phyloP scores from a whole-genome alignment of 1,284 basidiomycete species.

The Cutaneotrichosporon cutaneum region DNA sequence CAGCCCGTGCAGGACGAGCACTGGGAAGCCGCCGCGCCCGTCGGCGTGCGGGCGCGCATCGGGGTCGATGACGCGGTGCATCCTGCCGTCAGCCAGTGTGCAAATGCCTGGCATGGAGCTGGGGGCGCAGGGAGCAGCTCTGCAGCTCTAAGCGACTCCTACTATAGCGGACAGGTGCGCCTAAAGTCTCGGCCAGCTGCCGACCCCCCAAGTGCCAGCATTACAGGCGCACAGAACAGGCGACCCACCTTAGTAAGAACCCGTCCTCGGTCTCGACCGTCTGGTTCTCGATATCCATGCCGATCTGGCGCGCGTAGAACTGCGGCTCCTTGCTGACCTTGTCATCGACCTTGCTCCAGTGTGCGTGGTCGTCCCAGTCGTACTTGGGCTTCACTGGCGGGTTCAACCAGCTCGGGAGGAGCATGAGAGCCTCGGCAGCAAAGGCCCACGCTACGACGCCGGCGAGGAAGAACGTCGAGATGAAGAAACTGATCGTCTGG shows the following conservation, averaged over 20 bases:
- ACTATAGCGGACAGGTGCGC: background rate
- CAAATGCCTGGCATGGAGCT: too few relatives aligned
- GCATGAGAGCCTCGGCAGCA: conserved; percentile 36
- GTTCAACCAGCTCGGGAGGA: conserved; percentile 43
- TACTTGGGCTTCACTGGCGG: conserved; percentile 34
- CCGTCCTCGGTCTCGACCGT: conserved; percentile 62
- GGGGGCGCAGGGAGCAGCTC: background rate
- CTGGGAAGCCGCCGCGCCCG: conserved; percentile 59
- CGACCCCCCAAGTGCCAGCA: too few relatives aligned
- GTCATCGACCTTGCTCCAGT: conserved; percentile 56
- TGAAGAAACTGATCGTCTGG: conserved; percentile 55
- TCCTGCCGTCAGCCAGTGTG: conserved; percentile 37
- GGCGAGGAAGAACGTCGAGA: conserved; percentile 59
- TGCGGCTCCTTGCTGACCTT: conserved; percentile 59
- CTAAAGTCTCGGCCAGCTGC: background rate
- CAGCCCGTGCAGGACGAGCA: conserved; percentile 63
- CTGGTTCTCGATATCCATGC: conserved; percentile 62
- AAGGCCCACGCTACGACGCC: conserved; percentile 54
- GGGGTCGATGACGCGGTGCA: conserved; percentile 60
- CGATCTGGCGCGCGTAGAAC: conserved; percentile 60
- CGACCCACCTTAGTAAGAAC: conserved; percentile 55
- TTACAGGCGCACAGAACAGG: too few relatives aligned
- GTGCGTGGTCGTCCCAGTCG: conserved; percentile 58
- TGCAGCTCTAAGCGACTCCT: too few relatives aligned
- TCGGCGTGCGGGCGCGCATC: conserved; percentile 52